Evolutionary conservation across 2,329 filamentous ascomycete species (phyloP).

Genomic region (Exophiala oligosperma): DNA sequence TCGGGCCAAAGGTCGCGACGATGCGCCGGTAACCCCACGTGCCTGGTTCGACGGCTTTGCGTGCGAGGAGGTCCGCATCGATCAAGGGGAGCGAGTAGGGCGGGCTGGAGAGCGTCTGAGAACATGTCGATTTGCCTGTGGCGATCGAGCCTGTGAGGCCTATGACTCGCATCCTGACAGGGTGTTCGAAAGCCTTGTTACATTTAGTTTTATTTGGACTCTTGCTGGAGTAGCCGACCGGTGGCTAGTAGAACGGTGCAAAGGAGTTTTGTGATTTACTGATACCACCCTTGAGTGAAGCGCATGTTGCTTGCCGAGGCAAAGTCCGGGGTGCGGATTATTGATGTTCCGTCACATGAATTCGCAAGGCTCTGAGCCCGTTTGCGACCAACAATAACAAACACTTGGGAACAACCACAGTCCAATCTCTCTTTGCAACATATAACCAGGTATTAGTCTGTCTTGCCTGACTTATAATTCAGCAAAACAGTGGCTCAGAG

Average conservation of each 20-base stretch:
- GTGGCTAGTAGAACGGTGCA: background rate
- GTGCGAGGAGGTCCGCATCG: conserved; percentile 89
- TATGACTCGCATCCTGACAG: conserved; percentile 75
- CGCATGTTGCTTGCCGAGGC: too few species aligned
- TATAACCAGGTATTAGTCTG: too few species aligned
- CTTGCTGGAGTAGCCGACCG: background rate
- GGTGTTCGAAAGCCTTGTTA: background rate
- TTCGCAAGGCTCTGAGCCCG: too few species aligned
- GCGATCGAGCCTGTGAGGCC: conserved; percentile 96
- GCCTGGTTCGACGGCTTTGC: conserved; percentile 91
- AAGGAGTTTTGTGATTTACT: too few species aligned
- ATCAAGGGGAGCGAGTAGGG: conserved; percentile 88
- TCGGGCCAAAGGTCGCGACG: conserved; percentile 74
- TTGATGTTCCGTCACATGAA: too few species aligned
- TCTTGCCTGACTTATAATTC: too few species aligned
- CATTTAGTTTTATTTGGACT: background rate
- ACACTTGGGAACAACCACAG: too few species aligned
- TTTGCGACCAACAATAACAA: too few species aligned
- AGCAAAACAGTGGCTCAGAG: too few species aligned
- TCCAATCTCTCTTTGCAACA: too few species aligned
- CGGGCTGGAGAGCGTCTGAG: conserved; percentile 72
- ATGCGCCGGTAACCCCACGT: conserved; percentile 81
- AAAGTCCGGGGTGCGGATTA: too few species aligned
- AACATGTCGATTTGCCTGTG: conserved; percentile 96
- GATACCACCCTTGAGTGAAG: too few species aligned